Evolutionary conservation across 768 basidiomycete genomes (phyloP), one percentile per base, ranked within the genome.

Genomic region (Piloderma croceum): DNA sequence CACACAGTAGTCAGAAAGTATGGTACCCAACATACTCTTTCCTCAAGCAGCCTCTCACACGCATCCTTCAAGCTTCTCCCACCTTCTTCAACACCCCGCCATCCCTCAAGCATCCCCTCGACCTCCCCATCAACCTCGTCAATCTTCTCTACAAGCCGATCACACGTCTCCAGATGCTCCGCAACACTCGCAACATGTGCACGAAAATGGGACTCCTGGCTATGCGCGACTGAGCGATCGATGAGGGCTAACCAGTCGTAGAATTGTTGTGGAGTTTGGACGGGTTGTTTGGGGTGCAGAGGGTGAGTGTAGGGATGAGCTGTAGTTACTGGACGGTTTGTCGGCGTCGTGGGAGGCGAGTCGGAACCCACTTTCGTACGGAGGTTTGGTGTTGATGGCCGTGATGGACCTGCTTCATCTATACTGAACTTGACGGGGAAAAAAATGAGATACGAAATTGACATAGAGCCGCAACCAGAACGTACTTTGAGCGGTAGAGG

Each of bases 211-310:
- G 90, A 80, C 54, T 97, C 94, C 54, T 98, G 94, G 44, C 87
- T 87, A 53, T 91, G 90, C 6, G 91, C 85, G 25, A 96, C 89
- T 3, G 86, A 85, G 12, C 85, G 74, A 48, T 96, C 92, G 39
- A 99, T 81, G 29, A 86, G 71, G 3, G 89, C 73, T 60, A 92
- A 94, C 84, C 92, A 96, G 64, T 98, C 94, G 57, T 93, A 90
- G 62, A 99, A 94, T 50, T 97, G 91, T 52, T 98, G 90, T 1
- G 92, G 84, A 0, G 91, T 94, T 46, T 84, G 77, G 27, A 98
- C 81, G 4, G 88, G 83, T 29, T 79, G 74, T 36, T 74, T 76
- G 3, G 89, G 86, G 53, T 86, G 83, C 12, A 90, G 64, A 0
- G 80, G 71, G 53, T 84, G 77, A 6, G 63, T 53, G 10, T 42